These are phyloP conservation scores for Fomitopsis palustris DNA, from an alignment of 1,284 basidiomycete species.

Conservation along the genomic window DNA sequence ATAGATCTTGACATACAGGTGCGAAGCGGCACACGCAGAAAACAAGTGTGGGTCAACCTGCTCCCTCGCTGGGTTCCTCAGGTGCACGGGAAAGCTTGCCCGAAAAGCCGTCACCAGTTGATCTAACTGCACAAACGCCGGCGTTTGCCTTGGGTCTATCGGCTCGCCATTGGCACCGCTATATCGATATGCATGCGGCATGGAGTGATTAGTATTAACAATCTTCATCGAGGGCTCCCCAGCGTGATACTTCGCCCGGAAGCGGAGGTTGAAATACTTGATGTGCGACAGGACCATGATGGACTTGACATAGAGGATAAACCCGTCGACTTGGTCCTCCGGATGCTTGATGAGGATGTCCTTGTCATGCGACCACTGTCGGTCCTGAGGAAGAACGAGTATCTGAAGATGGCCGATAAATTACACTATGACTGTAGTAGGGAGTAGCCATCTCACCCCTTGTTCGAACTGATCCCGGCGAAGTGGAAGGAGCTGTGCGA, in stretches of 20 bases:
- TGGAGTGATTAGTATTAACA: neutral
- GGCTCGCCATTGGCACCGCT: neutral
- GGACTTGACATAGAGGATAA: slow-evolving; percentile 72
- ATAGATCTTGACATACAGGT: slow-evolving; percentile 45
- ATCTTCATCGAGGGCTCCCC: slow-evolving; percentile 43
- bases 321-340: slow-evolving; percentile 65
- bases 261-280: slow-evolving; percentile 71
- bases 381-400: slow-evolving; percentile 48
- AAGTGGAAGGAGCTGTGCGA: slow-evolving; percentile 67
- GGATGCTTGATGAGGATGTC: slow-evolving; percentile 58
- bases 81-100: slow-evolving; percentile 53
- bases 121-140: slow-evolving; percentile 66
- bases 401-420: slow-evolving; percentile 31
- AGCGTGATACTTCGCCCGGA: slow-evolving; percentile 52
- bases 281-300: slow-evolving; percentile 63
- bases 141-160: slow-evolving; percentile 54
- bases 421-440: neutral
- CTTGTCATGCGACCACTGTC: slow-evolving; percentile 66
- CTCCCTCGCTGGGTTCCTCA: slow-evolving; percentile 47
- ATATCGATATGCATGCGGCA: slow-evolving; percentile 15
- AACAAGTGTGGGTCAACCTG: slow-evolving; percentile 68
- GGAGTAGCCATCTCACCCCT: slow-evolving; percentile 41
- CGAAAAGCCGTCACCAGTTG: slow-evolving; percentile 52
- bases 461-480: slow-evolving; percentile 56
- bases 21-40: slow-evolving; percentile 55